Evolutionary conservation across 257 asterid species (phyloP), one percentile per base, ranked within the genome.

Genomic region (Solanum etuberosum): DNA sequence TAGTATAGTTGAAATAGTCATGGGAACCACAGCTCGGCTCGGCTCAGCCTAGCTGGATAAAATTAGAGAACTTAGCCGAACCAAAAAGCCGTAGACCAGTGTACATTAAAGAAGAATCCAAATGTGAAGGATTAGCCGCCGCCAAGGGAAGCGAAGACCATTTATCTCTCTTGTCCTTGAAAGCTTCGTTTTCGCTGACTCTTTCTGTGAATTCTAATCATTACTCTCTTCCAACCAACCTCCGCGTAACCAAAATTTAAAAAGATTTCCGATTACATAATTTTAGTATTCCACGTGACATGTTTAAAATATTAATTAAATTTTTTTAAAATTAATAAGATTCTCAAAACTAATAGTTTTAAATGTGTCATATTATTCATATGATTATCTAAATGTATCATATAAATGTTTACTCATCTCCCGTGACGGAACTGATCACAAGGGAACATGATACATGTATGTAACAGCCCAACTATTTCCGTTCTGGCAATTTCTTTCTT

Each of bases 401-500:
- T 46, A 46, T 13, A 51, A 18, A 18, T 54, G 63, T 20, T 54
- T 6, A 54, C 63, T 1, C 31, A 63, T n/a, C 34, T 40, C 59
- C 59, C 54, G 20, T 65, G 78, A 84, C 25, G 38, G 83, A 71
- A 74, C 83, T 83, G 86, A 63, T 89, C 85, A 78, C 88, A 87
- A 57, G 87, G 87, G 63, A 54, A 2, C 63, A 54, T 54, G 63
- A 54, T 54, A 54, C 63, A 18, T 54, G 5, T 54, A 54, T 54
- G 25, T 54, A 54, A 54, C 63, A 54, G 63, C 63, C 89, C 88
- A 90, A 73, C 88, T 86, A 85, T 18, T 83, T 88, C 76, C 82
- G 35, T 68, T 42, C 83, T 29, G 46, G 82, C 83, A 42, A 42
- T 68, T 42, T 31, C 74, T 77, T 74, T 74, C 32, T 73, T 72